Base-by-base conservation (phyloP, 306 rosid genomes). In the Astragalus membranaceus region DNA sequence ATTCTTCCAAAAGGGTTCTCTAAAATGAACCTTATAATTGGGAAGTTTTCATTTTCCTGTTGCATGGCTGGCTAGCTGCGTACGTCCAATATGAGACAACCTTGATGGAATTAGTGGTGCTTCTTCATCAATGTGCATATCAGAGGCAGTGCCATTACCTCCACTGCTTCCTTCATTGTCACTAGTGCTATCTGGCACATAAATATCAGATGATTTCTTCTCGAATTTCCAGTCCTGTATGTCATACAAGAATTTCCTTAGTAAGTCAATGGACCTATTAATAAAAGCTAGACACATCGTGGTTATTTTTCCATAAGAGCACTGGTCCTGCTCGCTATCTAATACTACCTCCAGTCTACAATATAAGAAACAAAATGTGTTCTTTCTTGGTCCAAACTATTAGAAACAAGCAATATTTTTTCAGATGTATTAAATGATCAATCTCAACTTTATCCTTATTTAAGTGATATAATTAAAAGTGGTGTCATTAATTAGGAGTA, bases 191-290 rank as follows among this genome's bases (percentile, higher is more conserved):
- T 68, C 76, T 1, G 96, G 87, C 42, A 64, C 66, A 73, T 63
- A 91, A n/a, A 85, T 78, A 74, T 88, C 91, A 7, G 93, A 91
- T 15, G 85, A 82, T 80, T 73, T 91, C 92, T 91, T 91, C 83
- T 91, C 97, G 17, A 85, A 69, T 82, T 87, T 88, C 97, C 96
- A 87, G 20, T 91, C 97, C 96, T 91, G 87, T 56, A 79, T 53
- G 44, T 39, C 51, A 47, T 47, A 47, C 17, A 47, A 47, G 16
- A 47, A 47, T 46, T 46, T 46, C 50, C 16, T 46, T 12, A 12
- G n/a, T 4, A 42, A 15, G 50, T 46, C 50, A 46, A 46, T 46
- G 50, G 50, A 12, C 15, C 5, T 46, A 11, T 46, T 13, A 12
- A 11, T 13, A 46, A 46, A 26, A 15, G 7, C 26, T 37, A 37